Evolutionary conservation across 164 flowering plant genomes (phyloP).

Genomic region (Santalum album): DNA sequence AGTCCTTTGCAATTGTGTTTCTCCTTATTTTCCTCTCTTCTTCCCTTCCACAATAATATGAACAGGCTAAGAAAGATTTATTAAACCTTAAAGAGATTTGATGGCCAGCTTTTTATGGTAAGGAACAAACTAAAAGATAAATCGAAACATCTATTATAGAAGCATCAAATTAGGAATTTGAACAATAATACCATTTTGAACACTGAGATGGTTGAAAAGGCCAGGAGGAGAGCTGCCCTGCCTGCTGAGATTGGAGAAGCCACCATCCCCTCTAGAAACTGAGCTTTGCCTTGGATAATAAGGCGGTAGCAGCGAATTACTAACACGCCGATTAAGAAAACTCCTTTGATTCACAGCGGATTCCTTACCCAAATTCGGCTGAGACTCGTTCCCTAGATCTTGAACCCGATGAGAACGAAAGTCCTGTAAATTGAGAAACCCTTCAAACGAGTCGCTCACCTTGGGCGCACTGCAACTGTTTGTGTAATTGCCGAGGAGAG

Average conservation of each 20-base stretch:
- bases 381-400: conserved; percentile 17
- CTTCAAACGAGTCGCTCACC: not conserved
- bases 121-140: too few species aligned
- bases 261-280: not conserved
- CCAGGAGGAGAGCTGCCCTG: conserved; percentile 61
- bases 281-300: conserved; percentile 39
- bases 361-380: conserved; percentile 2
- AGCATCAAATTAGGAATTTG: not conserved
- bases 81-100: too few species aligned
- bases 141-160: too few species aligned
- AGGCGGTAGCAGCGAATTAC: conserved; percentile 36
- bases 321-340: not conserved
- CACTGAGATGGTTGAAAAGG: conserved; percentile 24
- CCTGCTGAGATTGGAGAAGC: conserved; percentile 23
- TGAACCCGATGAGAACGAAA: conserved; percentile 9
- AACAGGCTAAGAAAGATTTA: too few species aligned
- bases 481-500: conserved; percentile 21
- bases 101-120: too few species aligned
- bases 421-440: conserved; percentile 1
- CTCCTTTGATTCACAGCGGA: conserved; percentile 6
- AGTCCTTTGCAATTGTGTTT: too few species aligned
- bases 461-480: not conserved
- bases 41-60: too few species aligned
- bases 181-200: conserved; percentile 34
- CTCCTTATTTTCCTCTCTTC: too few species aligned